These are phyloP conservation scores for Samsoniella hepiali DNA, from an alignment of 2,329 filamentous ascomycete species.

Conservation along the genomic window DNA sequence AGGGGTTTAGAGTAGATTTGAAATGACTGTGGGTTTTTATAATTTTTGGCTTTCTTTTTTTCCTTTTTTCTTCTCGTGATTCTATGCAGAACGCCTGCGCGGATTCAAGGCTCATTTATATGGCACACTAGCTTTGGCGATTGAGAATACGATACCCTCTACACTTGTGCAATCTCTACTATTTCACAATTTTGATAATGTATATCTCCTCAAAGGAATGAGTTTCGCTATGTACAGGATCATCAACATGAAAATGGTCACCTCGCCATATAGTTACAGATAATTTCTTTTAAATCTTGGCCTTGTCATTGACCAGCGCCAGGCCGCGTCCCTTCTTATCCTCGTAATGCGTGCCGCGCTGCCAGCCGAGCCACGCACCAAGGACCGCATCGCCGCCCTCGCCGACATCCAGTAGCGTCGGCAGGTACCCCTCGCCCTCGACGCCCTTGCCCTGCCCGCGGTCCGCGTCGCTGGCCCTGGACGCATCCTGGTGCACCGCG, in stretches of 20 bases:
- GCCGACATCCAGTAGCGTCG: conserved; percentile 59
- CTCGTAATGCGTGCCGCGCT: conserved; percentile 66
- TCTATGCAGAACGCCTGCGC: neutral
- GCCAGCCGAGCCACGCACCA: conserved; percentile 74
- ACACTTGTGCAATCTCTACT: neutral
- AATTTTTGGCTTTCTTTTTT: neutral
- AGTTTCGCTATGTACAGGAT: neutral
- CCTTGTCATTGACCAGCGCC: conserved; percentile 36
- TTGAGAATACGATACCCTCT: neutral
- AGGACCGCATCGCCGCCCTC: conserved; percentile 70
- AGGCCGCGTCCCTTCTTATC: conserved; percentile 57
- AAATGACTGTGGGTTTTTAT: conserved; percentile 6
- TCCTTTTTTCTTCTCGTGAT: neutral
- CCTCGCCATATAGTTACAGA: neutral
- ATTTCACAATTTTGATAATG: no score
- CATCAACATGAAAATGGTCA: neutral
- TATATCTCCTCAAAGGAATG: neutral
- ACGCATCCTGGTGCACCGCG: conserved; percentile 50
- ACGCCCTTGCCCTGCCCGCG: conserved; percentile 64
- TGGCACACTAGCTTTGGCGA: neutral
- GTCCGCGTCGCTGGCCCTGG: conserved; percentile 29
- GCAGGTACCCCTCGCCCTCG: conserved; percentile 64
- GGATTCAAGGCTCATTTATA: neutral
- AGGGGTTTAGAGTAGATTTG: conserved; percentile 33
- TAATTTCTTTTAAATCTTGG: conserved; percentile 31